Conservation (phyloP, 1,139 yeast species). For the Suhomyces terraborum region DNA sequence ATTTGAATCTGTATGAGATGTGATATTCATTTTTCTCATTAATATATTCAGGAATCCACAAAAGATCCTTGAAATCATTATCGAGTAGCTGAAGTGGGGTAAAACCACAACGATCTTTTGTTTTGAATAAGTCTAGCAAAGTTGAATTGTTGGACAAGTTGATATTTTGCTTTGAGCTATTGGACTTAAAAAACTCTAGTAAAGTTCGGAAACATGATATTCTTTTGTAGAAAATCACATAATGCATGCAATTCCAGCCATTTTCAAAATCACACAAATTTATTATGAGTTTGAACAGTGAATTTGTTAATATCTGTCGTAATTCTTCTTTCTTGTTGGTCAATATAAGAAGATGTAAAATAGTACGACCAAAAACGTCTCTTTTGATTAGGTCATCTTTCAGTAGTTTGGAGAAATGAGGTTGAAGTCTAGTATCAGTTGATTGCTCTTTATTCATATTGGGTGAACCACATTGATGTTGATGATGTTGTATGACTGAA, state of each 20-base stretch:
- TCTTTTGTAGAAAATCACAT: constrained; percentile 61
- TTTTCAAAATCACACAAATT: constrained; percentile 65
- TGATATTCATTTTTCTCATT: constrained; percentile 32
- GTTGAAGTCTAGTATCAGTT: constrained; percentile 2
- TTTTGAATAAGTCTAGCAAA: constrained; percentile 43
- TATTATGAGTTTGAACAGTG: constrained; percentile 40
- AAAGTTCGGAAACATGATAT: constrained; percentile 56
- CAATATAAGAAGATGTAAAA: constrained; percentile 60
- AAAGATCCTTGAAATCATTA: constrained; percentile 43
- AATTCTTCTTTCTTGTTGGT: constrained; percentile 53
- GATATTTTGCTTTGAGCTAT: constrained; percentile 17
- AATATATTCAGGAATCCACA: constrained; percentile 50
- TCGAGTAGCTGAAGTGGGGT: constrained; percentile 63
- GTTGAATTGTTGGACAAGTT: constrained; percentile 24
- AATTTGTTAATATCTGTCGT: constrained; percentile 48
- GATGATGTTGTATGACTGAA: too few relatives aligned
- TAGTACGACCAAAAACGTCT: constrained; percentile 75
- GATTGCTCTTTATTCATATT: constrained; percentile 10
- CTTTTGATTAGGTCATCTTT: constrained; percentile 49
- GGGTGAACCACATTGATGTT: constrained; percentile 11
- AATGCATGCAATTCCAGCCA: constrained; percentile 83
- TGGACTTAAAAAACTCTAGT: constrained; percentile 34
- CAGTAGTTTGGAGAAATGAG: constrained; percentile 33
- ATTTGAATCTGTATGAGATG: constrained; percentile 26
- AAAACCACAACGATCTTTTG: constrained; percentile 66